Evolutionary conservation across 2,329 filamentous ascomycete species (phyloP).

Genomic region (Diaporthe ampelina): DNA sequence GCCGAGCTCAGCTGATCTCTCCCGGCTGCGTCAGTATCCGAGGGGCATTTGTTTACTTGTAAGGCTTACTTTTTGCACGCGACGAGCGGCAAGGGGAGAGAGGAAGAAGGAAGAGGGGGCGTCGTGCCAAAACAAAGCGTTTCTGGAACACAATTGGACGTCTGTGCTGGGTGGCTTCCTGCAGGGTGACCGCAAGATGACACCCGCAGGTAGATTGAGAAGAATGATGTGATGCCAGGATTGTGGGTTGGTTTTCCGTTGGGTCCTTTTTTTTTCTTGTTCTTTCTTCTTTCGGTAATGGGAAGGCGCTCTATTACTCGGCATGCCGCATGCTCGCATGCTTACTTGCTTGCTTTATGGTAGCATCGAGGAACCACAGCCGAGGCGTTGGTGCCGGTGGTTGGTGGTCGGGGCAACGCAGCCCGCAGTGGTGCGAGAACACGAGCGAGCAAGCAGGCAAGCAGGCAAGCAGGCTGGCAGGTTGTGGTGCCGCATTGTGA

Average conservation of each 20-base stretch:
- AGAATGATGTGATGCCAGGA: constrained; percentile 30
- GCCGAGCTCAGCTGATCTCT: constrained; percentile 33
- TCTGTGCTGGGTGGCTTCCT: constrained; percentile 29
- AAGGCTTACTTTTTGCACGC: constrained; percentile 20
- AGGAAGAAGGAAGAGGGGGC: constrained; percentile 11
- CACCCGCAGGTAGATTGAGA: constrained; percentile 21
- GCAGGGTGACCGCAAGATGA: constrained; percentile 31
- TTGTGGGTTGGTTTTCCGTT: background rate
- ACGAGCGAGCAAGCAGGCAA: background rate
- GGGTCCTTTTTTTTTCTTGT: background rate
- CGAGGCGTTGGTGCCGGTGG: constrained; percentile 17
- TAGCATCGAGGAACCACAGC: constrained; percentile 13
- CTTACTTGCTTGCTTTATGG: background rate
- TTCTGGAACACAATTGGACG: constrained; percentile 24
- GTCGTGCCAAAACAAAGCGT: constrained; percentile 26
- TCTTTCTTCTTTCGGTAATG: background rate
- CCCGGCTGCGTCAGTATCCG: constrained; percentile 9
- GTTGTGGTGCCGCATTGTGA: constrained; percentile 8
- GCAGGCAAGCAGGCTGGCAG: too few species aligned
- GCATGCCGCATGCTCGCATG: background rate
- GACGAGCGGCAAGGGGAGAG: background rate
- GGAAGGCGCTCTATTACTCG: background rate
- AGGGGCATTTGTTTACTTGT: constrained; percentile 24
- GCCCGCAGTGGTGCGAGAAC: constrained; percentile 10
- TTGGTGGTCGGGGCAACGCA: constrained; percentile 30